Evolutionary conservation across 805 yeast species (phyloP), one percentile per base, ranked within the genome.

Genomic region (Candida vaughaniae): DNA sequence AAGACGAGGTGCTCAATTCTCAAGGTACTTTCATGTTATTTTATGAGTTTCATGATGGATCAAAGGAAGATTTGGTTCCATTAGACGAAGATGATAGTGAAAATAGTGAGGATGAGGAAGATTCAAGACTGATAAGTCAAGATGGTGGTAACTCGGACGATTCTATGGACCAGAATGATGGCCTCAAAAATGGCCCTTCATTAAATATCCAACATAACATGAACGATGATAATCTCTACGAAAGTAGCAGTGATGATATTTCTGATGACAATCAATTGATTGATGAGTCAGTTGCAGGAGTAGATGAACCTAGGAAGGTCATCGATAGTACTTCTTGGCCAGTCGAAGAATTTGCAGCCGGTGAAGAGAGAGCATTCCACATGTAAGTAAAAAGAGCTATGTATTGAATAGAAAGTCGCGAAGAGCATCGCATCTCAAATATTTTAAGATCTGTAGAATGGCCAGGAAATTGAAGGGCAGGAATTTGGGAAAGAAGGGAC

Each of bases 1-100:
- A 87, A 55, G 74, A 75, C 3, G 95, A 90, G 54, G 97, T 89
- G 1, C 63, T 87, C 39, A 69, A 71, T 10, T 78, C 89, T 3
- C 93, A 86, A 38, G 96, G 96, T 18, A 89, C 91, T 0, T 91
- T 89, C 48, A 87, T 91, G 96, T 60, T 91, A 49, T 91, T 91
- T 53, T 91, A 91, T 56, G 97, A 90, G 55, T 53, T 45, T 27
- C 52, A 59, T 26, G 62, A 60, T 43, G 70, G 63, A 5, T 33
- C 31, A 20, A 46, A 45, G 29, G 62, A 53, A 39, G 43, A 39
- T 7, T 47, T 56, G n/a, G 20, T 41, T 6, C 42, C 44, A 11
- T 34, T 42, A 12, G 41, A 27, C 25, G 43, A 39, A 17, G 40
- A 44, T 25, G 50, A 48, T 19, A 16, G 16, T 8, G 33, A 35